A percentile compares a stretch with the other conserved stretches of the same genome.
phyloP scores from a whole-genome alignment of 2,329 filamentous ascomycete genomes.

The Albophoma yamanashiensis region DNA sequence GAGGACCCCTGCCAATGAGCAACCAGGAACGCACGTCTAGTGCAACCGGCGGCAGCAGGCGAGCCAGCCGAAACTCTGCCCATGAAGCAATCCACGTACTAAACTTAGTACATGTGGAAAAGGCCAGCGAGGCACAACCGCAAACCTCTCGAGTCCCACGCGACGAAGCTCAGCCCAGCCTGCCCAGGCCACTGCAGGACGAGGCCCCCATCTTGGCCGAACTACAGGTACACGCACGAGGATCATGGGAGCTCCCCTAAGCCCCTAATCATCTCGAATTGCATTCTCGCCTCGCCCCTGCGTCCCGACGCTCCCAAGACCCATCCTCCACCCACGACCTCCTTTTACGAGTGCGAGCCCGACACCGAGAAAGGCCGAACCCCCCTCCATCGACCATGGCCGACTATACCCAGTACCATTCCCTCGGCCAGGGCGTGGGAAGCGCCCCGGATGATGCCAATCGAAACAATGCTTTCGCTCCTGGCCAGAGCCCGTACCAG shows the following conservation, averaged over 20 bases:
- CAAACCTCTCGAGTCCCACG: not conserved
- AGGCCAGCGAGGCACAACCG: slow-evolving; percentile 5
- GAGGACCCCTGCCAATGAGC: not conserved
- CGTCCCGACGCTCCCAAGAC: not conserved
- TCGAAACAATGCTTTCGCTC: slow-evolving; percentile 36
- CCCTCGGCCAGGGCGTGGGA: slow-evolving; percentile 44
- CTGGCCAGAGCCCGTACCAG: slow-evolving; percentile 45
- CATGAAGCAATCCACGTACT: not conserved
- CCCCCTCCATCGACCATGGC: slow-evolving; percentile 29
- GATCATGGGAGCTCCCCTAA: slow-evolving; percentile 8
- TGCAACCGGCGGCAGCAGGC: not conserved
- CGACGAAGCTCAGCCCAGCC: not conserved
- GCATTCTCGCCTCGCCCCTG: not conserved
- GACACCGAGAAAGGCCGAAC: not conserved
- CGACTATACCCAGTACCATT: slow-evolving; percentile 44
- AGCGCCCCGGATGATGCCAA: slow-evolving; percentile 44
- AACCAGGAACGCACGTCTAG: not conserved
- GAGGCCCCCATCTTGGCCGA: not conserved
- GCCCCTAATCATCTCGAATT: slow-evolving; percentile 1
- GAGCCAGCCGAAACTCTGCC: not conserved
- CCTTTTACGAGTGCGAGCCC: not conserved
- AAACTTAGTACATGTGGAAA: not conserved
- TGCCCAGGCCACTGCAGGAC: not conserved
- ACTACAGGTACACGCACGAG: slow-evolving; percentile 2
- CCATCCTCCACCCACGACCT: not conserved